Evolutionary conservation across 139 green algal species (phyloP).

Genomic region (Haematococcus sp.): DNA sequence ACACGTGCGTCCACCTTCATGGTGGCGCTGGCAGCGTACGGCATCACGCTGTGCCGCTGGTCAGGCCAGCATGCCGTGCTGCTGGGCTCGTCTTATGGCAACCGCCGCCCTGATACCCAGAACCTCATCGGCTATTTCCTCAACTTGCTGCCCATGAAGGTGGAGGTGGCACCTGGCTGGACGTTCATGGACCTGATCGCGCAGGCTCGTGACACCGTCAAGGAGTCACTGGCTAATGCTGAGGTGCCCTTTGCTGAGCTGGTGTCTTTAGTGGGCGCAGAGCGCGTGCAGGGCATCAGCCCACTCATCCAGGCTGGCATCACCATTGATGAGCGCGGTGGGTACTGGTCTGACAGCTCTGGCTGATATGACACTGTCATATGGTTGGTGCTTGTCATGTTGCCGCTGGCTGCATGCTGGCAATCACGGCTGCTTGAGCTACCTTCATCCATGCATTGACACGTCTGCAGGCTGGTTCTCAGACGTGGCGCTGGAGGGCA

Average conservation of each 20-base stretch:
- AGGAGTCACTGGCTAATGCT: too few species aligned
- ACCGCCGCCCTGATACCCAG: conserved; percentile 6
- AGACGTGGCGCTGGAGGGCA: too few species aligned
- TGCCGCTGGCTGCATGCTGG: too few species aligned
- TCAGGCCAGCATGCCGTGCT: neutral
- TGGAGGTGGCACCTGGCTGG: neutral
- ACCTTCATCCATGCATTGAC: too few species aligned
- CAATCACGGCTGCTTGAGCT: too few species aligned
- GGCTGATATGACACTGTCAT: too few species aligned
- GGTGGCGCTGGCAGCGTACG: neutral
- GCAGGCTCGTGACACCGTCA: neutral
- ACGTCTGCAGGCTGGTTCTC: too few species aligned
- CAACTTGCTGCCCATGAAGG: conserved; percentile 5
- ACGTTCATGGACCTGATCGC: conserved; percentile 1
- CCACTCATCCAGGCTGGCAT: neutral
- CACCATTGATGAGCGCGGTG: neutral
- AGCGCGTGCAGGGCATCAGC: neutral
- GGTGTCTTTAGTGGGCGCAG: neutral
- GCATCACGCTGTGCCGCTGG: conserved; percentile 8
- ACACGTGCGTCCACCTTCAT: too few species aligned
- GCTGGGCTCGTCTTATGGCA: conserved; percentile 4
- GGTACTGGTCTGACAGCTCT: too few species aligned
- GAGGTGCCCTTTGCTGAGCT: neutral
- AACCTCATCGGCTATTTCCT: conserved; percentile 14
- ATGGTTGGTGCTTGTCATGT: too few species aligned